Base-by-base conservation (phyloP, 352 stramenopile species). In the Pythium aphanidermatum region DNA sequence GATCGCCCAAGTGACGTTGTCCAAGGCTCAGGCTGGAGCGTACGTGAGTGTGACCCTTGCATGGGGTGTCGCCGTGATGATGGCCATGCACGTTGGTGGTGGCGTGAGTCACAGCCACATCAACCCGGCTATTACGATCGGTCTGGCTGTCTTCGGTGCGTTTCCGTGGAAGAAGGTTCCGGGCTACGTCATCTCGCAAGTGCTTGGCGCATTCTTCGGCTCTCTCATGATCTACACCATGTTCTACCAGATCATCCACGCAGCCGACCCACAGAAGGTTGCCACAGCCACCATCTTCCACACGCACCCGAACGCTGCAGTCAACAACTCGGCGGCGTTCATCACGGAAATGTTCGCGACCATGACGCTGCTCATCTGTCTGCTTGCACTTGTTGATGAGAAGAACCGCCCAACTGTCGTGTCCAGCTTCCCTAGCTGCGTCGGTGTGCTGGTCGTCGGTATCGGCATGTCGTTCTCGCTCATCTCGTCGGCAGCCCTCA, bases 11-110 rank as follows among this genome's bases (percentile, higher is more conserved):
- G 59, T 64, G 27, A 55, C 35, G 6, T 37, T 68, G 12, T 64
- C 53, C 21, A 55, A 53, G 12, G 33, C 30, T 2, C 26, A 29
- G 0, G 30, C 43, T 2, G 59, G 59, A 16, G 48, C 30, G 10
- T 68, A 51, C 42, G 24, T 43, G 21, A 68, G 54, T 12, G 44
- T 77, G 6, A 72, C 50, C 21, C 21, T 77, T n/a, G 48, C 23
- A 11, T 77, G 67, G 60, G 67, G 67, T 13, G 39, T 78, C 17
- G 67, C 57, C 0, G 63, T 74, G 30, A 67, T 72, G 53, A 23
- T 78, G 16, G 67, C 13, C 16, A 65, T 74, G 37, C 60, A 77
- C 51, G 25, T 60, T 2, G 51, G 41, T 16, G 63, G 52, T 5
- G 58, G 63, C 29, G 60, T 70, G 35, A 74, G 63, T 44, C 33